phyloP scores from a whole-genome alignment of 352 stramenopile genomes.

The Pythium angustatum region DNA sequence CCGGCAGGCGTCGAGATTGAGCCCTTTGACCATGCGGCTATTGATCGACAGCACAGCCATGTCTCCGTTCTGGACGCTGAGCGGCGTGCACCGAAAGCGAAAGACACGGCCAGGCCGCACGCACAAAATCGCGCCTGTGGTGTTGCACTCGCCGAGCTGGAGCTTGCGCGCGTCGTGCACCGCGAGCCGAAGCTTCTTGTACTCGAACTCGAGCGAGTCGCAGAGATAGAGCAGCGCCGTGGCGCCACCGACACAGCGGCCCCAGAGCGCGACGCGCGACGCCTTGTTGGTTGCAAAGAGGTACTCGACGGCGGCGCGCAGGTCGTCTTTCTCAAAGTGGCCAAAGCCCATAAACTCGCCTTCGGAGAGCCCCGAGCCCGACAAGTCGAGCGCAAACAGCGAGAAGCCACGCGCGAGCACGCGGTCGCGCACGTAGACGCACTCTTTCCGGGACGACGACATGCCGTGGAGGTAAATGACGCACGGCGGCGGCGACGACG shows the following conservation, averaged over 20 bases:
- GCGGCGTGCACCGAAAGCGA: constrained; percentile 55
- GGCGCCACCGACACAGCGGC: constrained; percentile 59
- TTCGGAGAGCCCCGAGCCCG: constrained; percentile 63
- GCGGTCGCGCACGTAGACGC: constrained; percentile 57
- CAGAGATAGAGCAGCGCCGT: constrained; percentile 58
- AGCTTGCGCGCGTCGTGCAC: constrained; percentile 39
- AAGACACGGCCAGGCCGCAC: constrained; percentile 46
- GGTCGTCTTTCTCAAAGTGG: constrained; percentile 66
- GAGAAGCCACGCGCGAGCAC: constrained; percentile 66
- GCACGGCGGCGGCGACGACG: constrained; percentile 35
- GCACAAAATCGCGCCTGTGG: constrained; percentile 44
- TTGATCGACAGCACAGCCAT: constrained; percentile 70
- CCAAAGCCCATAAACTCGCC: constrained; percentile 71
- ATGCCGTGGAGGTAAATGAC: constrained; percentile 81
- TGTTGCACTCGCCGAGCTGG: constrained; percentile 49
- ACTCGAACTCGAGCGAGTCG: constrained; percentile 39
- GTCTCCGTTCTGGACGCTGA: constrained; percentile 60
- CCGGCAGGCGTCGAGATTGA: constrained; percentile 39
- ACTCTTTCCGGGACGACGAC: constrained; percentile 78
- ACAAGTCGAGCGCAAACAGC: constrained; percentile 73
- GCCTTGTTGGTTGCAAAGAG: constrained; percentile 61
- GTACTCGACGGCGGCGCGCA: constrained; percentile 59
- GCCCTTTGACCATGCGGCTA: constrained; percentile 41
- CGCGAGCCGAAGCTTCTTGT: constrained; percentile 52
- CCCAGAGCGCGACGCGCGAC: constrained; percentile 63